Evolutionary conservation across 75 land plant genomes (phyloP).

Genomic region (Cryptomeria japonica): DNA sequence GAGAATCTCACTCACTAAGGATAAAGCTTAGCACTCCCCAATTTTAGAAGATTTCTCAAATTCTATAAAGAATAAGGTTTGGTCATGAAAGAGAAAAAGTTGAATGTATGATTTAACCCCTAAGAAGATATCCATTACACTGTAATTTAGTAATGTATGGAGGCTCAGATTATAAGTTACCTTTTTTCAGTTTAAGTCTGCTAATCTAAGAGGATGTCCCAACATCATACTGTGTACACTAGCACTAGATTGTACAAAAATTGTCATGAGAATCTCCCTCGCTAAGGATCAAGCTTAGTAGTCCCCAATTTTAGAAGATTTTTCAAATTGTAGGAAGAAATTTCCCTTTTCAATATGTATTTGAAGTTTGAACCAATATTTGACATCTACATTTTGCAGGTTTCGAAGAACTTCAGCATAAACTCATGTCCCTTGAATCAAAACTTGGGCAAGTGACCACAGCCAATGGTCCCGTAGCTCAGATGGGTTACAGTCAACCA

Average conservation of each 20-base stretch:
- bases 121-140: too few species aligned
- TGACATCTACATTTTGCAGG: not conserved
- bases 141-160: too few species aligned
- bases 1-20: not conserved
- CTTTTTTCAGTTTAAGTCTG: not conserved
- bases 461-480: not conserved
- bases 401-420: not conserved
- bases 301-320: not conserved
- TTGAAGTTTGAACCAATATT: not conserved
- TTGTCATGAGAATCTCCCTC: not conserved
- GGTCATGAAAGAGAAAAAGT: too few species aligned
- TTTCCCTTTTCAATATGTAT: not conserved
- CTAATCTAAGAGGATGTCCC: not conserved
- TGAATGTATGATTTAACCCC: too few species aligned
- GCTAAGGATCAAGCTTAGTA: not conserved
- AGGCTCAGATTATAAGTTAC: not conserved
- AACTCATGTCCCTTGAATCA: not conserved
- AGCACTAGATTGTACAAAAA: not conserved
- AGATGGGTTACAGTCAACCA: not conserved
- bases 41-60: not conserved
- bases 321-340: not conserved
- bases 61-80: too few species aligned
- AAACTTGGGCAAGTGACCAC: not conserved
- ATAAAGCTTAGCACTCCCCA: not conserved
- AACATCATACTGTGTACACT: not conserved